Evolutionary conservation across 2,329 filamentous ascomycete species (phyloP).

Genomic region (Corynespora cassiicola): DNA sequence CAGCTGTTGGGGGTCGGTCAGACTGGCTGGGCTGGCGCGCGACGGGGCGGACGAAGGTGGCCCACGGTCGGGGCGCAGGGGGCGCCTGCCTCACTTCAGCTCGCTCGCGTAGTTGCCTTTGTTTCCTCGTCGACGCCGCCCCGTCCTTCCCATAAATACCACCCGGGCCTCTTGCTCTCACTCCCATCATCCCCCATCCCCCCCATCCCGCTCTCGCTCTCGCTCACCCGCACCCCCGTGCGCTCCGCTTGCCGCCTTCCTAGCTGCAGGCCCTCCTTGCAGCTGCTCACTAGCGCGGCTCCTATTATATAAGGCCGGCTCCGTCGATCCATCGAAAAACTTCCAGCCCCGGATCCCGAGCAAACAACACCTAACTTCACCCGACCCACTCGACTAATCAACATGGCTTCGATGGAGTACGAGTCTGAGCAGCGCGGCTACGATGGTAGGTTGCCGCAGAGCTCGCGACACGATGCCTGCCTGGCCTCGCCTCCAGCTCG

Average conservation of each 20-base stretch:
- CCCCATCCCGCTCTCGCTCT: constrained; percentile 5
- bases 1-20: too few relatives aligned
- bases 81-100: constrained; percentile 19
- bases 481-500: constrained; percentile 3
- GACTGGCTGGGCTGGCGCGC: too few relatives aligned
- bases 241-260: constrained; percentile 12
- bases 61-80: too few relatives aligned
- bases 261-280: constrained; percentile 13
- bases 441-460: constrained; percentile 61
- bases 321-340: constrained; percentile 41
- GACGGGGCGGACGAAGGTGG: too few relatives aligned
- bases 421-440: constrained; percentile 70
- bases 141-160: neutral
- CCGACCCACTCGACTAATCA: constrained; percentile 24
- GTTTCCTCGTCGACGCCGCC: constrained; percentile 13
- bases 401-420: constrained; percentile 66
- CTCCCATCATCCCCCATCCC: constrained; percentile 4
- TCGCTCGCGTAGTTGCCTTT: constrained; percentile 16
- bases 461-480: constrained; percentile 10
- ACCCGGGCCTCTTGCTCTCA: too few relatives aligned
- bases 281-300: constrained; percentile 31
- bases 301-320: constrained; percentile 36
- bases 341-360: constrained; percentile 24
- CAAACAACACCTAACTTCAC: constrained; percentile 31
- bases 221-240: constrained; percentile 4